These are phyloP conservation scores for Penicillium sp. DNA, from an alignment of 2,329 filamentous ascomycete species.

Conservation along the genomic window DNA sequence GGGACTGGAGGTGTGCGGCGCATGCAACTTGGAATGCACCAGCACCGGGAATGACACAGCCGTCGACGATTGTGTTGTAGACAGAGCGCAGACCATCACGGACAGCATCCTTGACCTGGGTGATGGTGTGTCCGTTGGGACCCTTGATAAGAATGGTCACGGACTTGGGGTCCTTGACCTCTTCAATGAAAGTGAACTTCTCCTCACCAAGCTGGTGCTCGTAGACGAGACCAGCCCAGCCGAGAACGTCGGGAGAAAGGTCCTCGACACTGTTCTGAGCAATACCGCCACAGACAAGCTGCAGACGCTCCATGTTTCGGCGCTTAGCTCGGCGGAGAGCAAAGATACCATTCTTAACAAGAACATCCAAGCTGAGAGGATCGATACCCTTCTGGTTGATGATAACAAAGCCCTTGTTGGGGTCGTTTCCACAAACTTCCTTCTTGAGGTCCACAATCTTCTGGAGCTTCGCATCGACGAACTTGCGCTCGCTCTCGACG, in stretches of 20 bases:
- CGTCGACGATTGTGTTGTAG: constrained; percentile 99
- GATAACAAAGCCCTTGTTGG: constrained; percentile 93
- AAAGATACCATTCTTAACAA: constrained; percentile 97
- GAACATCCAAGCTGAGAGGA: constrained; percentile 88
- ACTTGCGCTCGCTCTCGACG: constrained; percentile 93
- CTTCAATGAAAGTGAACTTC: constrained; percentile 98
- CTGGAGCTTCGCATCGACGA: constrained; percentile 93
- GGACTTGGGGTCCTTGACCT: constrained; percentile 98
- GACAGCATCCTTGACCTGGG: constrained; percentile 94
- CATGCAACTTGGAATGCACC: constrained; percentile 96
- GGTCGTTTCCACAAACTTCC: constrained; percentile 89
- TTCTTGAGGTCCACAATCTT: constrained; percentile 99
- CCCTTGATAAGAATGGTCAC: constrained; percentile 98
- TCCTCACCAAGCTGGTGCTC: constrained; percentile 97
- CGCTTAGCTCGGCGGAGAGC: constrained; percentile 93
- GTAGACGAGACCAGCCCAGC: constrained; percentile 95
- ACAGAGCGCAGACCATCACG: constrained; percentile 92
- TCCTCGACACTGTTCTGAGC: constrained; percentile 98
- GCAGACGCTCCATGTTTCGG: constrained; percentile 97
- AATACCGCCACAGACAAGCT: constrained; percentile 87
- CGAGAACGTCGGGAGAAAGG: constrained; percentile 80
- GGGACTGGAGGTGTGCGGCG: constrained; percentile 81
- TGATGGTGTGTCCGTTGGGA: constrained; percentile 93
- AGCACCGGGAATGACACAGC: constrained; percentile 89
- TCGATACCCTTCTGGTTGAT: constrained; percentile 99